Base-by-base conservation (phyloP, 208 protist species). In the Leishmania tropica region DNA sequence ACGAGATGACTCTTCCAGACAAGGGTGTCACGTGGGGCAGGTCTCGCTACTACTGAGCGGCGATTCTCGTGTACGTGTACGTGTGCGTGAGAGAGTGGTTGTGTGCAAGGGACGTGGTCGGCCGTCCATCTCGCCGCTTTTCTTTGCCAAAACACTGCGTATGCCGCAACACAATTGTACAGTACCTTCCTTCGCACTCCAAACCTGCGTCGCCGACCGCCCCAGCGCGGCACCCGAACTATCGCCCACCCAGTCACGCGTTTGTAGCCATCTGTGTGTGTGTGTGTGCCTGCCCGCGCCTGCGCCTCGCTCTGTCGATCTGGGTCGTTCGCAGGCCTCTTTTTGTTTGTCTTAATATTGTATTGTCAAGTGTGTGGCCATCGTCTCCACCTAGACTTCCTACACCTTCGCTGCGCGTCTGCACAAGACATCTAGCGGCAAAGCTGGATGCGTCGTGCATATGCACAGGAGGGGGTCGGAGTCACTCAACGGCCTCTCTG, bases 11-110 rank as follows among this genome's bases (percentile, higher is more conserved):
- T 37, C 88, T 96, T 40, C 93, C 92, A 35, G 87, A 89, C 17
- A 95, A 95, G 78, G 91, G 85, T 17, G 79, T 88, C 31, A 87
- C 87, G 62, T 94, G 90, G 91, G 88, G 89, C 19, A 94, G 90
- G 81, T 93, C 91, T 1, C 88, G 89, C 76, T 94, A 92, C 78
- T 92, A 88, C 75, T 88, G 62, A 68, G 15, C 15, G 3, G 31
- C 62, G 31, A 13, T 31, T 40, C 31, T 40, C 15, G 31, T 68
- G 51, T 21, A 54, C 51, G 15, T 40, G 31, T 42, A 11, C 3
- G 15, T 68, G 40, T 68, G 62, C 10, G 31, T 40, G 31, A 7
- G 31, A 7, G 62, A 21, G 13, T 68, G 31, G 31, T 40, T 68
- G 11, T 68, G 31, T 10, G 7, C 62, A 15, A 21, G 10, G 13